These are phyloP conservation scores for Daldinia bambusicola DNA, from an alignment of 495 filamentous ascomycete species.

Conservation along the genomic window DNA sequence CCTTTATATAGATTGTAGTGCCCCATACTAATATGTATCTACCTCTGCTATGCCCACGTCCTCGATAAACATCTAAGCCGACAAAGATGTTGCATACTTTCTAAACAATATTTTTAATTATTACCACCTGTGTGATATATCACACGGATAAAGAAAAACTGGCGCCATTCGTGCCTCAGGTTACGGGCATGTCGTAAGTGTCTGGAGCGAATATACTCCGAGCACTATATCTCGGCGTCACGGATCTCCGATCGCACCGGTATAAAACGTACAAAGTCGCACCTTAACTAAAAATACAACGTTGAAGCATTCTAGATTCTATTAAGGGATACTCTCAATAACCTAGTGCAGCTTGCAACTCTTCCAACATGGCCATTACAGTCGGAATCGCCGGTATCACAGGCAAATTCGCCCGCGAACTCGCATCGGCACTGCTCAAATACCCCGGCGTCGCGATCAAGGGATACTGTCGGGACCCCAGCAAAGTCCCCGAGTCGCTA, in stretches of 20 bases:
- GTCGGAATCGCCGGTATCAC: slow-evolving; percentile 50
- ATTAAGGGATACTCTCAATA: background rate
- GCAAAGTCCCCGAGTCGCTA: slow-evolving; percentile 42
- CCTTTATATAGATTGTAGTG: no score
- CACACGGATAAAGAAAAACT: background rate
- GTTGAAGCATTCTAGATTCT: background rate
- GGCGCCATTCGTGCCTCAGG: background rate
- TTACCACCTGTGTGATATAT: background rate
- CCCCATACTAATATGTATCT: no score
- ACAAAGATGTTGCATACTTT: no score
- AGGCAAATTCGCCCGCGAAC: slow-evolving; percentile 47
- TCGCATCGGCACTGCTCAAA: slow-evolving; percentile 39
- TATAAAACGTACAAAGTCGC: slow-evolving; percentile 6
- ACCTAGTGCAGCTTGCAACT: no score
- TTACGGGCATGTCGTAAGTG: no score
- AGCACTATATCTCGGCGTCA: slow-evolving; percentile 12
- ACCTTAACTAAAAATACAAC: background rate
- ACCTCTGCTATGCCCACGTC: no score
- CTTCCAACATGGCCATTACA: slow-evolving; percentile 26
- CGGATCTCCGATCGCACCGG: slow-evolving; percentile 8
- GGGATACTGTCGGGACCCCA: slow-evolving; percentile 47
- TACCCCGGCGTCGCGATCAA: slow-evolving; percentile 42
- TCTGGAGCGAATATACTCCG: slow-evolving; percentile 3
- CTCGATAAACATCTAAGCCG: no score
- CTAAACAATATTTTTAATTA: no score